These are phyloP conservation scores for Boletus tomentosulus DNA, from an alignment of 768 basidiomycete genomes.

Conservation along the genomic window DNA sequence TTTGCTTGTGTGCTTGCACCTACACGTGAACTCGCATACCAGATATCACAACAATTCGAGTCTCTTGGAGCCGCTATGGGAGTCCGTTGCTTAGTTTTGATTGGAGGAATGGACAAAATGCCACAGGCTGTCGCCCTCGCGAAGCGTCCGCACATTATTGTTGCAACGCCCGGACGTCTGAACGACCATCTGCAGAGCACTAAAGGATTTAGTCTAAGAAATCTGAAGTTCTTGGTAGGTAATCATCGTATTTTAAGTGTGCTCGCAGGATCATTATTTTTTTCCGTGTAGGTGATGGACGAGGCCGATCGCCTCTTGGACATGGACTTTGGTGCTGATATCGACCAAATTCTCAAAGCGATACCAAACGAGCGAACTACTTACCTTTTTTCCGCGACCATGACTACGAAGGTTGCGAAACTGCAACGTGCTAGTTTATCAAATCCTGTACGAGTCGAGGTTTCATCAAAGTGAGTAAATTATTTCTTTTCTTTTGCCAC, in stretches of 20 bases:
- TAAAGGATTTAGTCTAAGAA: constrained; percentile 89
- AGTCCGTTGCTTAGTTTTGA: constrained; percentile 83
- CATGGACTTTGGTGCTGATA: constrained; percentile 93
- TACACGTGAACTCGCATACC: constrained; percentile 96
- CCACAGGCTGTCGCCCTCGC: constrained; percentile 88
- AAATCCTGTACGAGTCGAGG: constrained; percentile 92
- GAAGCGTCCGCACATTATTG: constrained; percentile 90
- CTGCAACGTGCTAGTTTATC: constrained; percentile 89
- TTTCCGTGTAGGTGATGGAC: constrained; percentile 73
- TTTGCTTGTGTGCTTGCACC: constrained; percentile 94
- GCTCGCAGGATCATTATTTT: constrained; percentile 1
- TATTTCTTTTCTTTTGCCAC: background rate
- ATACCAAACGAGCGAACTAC: constrained; percentile 94
- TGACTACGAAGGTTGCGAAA: constrained; percentile 98
- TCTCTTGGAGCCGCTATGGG: constrained; percentile 90
- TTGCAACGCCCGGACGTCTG: constrained; percentile 92
- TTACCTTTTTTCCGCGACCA: constrained; percentile 96
- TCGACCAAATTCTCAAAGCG: constrained; percentile 94
- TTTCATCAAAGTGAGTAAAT: constrained; percentile 76
- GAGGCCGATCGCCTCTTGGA: constrained; percentile 95
- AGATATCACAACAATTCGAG: constrained; percentile 97
- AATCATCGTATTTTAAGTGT: background rate
- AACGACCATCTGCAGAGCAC: constrained; percentile 95
- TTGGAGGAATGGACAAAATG: constrained; percentile 94
- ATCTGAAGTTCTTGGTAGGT: constrained; percentile 82